Conservation (phyloP, 805 yeast genomes). For the Starmerella potacharoeniae region DNA sequence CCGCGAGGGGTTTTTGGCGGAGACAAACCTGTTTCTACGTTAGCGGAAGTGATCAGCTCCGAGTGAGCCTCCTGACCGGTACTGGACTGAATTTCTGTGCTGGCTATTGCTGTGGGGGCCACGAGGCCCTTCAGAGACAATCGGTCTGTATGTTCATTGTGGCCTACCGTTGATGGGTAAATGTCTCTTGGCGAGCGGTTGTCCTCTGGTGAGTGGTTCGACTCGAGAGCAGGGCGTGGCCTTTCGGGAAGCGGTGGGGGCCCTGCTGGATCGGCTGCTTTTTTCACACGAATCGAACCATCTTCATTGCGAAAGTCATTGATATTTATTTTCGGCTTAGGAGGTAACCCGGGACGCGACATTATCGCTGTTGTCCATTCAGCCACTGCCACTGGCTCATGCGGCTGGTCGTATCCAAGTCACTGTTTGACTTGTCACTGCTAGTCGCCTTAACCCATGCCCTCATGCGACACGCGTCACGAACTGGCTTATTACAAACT, state of each 20-base stretch:
- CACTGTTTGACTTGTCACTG: not conserved
- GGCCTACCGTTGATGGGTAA: too few relatives aligned
- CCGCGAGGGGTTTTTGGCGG: too few relatives aligned
- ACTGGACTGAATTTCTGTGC: too few relatives aligned
- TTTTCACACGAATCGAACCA: not conserved
- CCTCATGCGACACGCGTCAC: conserved; percentile 1
- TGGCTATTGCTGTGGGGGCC: too few relatives aligned
- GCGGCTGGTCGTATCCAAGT: not conserved
- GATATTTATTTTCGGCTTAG: conserved; percentile 16
- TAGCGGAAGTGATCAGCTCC: too few relatives aligned
- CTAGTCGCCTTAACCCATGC: not conserved
- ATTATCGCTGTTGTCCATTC: not conserved
- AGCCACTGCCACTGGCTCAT: not conserved
- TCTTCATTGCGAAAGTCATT: conserved; percentile 3
- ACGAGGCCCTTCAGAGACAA: too few relatives aligned
- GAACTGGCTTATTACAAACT: not conserved
- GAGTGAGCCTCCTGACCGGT: too few relatives aligned
- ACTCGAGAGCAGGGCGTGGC: not conserved
- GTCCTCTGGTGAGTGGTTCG: not conserved
- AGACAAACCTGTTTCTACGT: too few relatives aligned
- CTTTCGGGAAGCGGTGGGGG: not conserved
- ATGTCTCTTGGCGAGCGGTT: too few relatives aligned
- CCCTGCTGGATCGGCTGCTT: not conserved
- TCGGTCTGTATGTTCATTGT: too few relatives aligned
- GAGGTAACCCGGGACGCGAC: conserved; percentile 5